Evolutionary conservation across 805 yeast genomes (phyloP), one percentile per base, ranked within the genome.

Genomic region (Tetrapisispora phaffii): DNA sequence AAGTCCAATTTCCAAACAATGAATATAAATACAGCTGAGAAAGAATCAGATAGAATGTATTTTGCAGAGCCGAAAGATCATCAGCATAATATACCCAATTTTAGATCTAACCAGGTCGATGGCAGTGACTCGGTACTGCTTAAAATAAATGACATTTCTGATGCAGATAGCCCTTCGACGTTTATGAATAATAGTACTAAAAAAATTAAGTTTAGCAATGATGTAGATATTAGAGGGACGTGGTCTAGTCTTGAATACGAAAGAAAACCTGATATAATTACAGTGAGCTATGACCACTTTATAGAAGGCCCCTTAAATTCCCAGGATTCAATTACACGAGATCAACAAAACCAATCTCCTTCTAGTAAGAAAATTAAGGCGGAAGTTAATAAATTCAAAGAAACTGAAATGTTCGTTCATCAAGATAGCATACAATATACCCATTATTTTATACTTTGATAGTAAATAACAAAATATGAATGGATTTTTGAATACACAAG

Each of bases 351-450:
- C n/a, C 34, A 26, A 13, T 19, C 24, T 12, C 17, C 17, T 16
- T 16, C 33, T 16, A 28, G 33, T 17, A 24, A 26, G 26, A 7
- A 4, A 5, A 78, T 84, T 51, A 77, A 85, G 58, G 63, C 67
- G 29, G 89, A 84, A 57, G 61, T 85, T 52, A 84, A 84, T 56
- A 66, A 69, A 23, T 82, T 67, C 63, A 84, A 84, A 58, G 71
- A 75, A 49, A 66, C 66, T 46, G 82, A 76, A 45, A 85, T 85
- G 94, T 60, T 68, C 34, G 83, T 84, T 32, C 87, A 84, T 59
- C 79, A 75, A 46, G 65, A 68, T 31, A 78, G 85, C 32, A 72
- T 70, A 44, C 60, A 65, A 28, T 75, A 77, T 58, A 84, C 90
- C 7, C 90, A 84, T 56, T 80, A 75, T 59, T 82, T 80, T 16